Evolutionary conservation across 805 yeast genomes (phyloP).

Genomic region (Myxozyma nipponensis): DNA sequence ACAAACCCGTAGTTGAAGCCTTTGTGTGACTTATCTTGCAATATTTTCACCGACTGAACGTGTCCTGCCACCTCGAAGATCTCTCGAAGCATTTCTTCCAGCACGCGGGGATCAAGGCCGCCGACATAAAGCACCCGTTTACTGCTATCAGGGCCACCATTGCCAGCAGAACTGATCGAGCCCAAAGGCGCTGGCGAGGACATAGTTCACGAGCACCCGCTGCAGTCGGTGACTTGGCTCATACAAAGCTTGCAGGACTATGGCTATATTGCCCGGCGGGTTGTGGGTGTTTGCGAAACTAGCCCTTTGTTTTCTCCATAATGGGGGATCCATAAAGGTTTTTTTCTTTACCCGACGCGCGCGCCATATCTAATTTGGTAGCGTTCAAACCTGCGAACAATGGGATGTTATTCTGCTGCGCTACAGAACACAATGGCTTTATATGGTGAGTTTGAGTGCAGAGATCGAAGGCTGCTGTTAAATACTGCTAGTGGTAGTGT

Average conservation of each 20-base stretch:
- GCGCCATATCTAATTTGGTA: too few species aligned
- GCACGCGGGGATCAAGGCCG: slow-evolving; percentile 58
- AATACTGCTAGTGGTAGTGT: too few species aligned
- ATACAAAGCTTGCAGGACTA: too few species aligned
- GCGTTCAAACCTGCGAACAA: too few species aligned
- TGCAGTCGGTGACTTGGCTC: background rate
- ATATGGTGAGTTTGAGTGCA: too few species aligned
- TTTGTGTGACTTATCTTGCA: slow-evolving; percentile 64
- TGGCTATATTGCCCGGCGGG: too few species aligned
- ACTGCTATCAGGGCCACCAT: slow-evolving; percentile 49
- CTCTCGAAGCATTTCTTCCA: slow-evolving; percentile 60
- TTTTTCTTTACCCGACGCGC: too few species aligned
- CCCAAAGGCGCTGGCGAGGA: background rate
- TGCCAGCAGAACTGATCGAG: background rate
- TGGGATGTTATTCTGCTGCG: too few species aligned
- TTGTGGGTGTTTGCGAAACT: background rate
- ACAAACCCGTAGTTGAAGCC: slow-evolving; percentile 81
- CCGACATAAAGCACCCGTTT: slow-evolving; percentile 67
- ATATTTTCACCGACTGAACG: slow-evolving; percentile 61
- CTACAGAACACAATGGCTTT: too few species aligned
- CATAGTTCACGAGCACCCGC: background rate
- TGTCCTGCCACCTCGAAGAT: slow-evolving; percentile 60
- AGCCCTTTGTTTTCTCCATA: background rate
- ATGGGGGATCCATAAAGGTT: background rate
- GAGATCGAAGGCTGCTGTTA: too few species aligned